Evolutionary conservation across 2,329 filamentous ascomycete species (phyloP), one percentile per base, ranked within the genome.

Genomic region (Sclerotinia subarctica): DNA sequence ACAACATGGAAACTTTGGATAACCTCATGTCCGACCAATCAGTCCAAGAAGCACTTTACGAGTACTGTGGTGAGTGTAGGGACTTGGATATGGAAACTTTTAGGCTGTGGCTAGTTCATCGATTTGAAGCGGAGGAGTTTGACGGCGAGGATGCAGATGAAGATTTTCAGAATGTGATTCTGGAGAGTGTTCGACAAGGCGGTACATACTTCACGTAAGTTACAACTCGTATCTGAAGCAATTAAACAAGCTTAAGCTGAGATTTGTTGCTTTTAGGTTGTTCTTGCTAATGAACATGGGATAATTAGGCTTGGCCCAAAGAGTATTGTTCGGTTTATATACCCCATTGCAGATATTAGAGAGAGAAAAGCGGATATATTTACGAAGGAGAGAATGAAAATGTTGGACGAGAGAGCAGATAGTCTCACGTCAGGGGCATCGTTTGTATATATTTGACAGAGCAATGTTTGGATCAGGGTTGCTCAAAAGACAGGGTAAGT

Each of bases 171-270:
- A 32, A 56, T 17, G 1, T 65, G 5, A 56, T 56, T 19, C 17
- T 17, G 38, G 63, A 65, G 51, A 46, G 19, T 26, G 26, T 44
- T 26, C 8, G 51, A 32, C 26, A 46, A 52, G 51, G 24, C 13
- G 49, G 63, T 29, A 38, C 19, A 49, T 62, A 62, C 15, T 62
- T 62, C 29, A 62, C 58, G 58, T 62, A 11, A 62, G 58, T 62
- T 11, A n/a, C 19, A 11, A 35, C 15, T 24, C 3, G 5, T 17
- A 24, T 7, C 13, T 2, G 0, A 49, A 0, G 8, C 6, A 35
- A 24, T 17, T 5, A 11, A 24, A 24, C 13, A 5, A 10, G 6
- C 26, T 21, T 6, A n/a, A 56, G 24, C 2, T 49, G 35, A n/a
- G 2, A 47, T 38, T 5, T 15, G 21, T 42, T 5, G 17, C 7